phyloP scores from a whole-genome alignment of 441 rosid genomes.

The Pelargonium cotyledonis region DNA sequence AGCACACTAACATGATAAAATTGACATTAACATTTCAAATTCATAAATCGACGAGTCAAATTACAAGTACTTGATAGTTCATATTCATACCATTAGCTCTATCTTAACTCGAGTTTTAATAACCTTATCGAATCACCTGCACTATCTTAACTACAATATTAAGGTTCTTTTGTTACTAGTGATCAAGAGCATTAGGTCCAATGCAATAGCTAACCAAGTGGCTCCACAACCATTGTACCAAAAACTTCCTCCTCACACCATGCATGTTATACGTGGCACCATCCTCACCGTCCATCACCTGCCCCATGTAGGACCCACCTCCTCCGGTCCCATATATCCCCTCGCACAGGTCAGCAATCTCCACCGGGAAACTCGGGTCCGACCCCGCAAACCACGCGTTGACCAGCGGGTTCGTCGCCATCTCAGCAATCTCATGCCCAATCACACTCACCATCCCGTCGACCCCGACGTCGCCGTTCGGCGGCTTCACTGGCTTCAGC shows the following conservation, averaged over 20 bases:
- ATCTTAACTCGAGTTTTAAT: too few species aligned
- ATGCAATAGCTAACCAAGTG: conserved; percentile 71
- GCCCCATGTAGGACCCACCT: conserved; percentile 93
- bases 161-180: conserved; percentile 20
- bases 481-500: conserved; percentile 57
- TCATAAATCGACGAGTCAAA: too few species aligned
- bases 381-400: conserved; percentile 96
- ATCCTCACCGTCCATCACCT: conserved; percentile 51
- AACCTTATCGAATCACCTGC: too few species aligned
- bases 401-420: conserved; percentile 83
- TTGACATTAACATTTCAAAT: too few species aligned
- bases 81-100: too few species aligned
- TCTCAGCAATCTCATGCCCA: conserved; percentile 88
- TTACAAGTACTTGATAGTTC: too few species aligned
- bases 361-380: conserved; percentile 82
- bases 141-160: too few species aligned
- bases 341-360: conserved; percentile 92
- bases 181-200: conserved; percentile 94
- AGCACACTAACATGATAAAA: too few species aligned
- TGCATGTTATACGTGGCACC: conserved; percentile 90
- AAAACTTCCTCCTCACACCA: conserved; percentile 72
- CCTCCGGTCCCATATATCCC: conserved; percentile 97
- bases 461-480: conserved; percentile 77
- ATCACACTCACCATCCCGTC: conserved; percentile 42
- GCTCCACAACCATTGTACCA: conserved; percentile 98